Evolutionary conservation across 139 green algal species (phyloP), one percentile per base, ranked within the genome.

Genomic region (Coccomyxa sp.): DNA sequence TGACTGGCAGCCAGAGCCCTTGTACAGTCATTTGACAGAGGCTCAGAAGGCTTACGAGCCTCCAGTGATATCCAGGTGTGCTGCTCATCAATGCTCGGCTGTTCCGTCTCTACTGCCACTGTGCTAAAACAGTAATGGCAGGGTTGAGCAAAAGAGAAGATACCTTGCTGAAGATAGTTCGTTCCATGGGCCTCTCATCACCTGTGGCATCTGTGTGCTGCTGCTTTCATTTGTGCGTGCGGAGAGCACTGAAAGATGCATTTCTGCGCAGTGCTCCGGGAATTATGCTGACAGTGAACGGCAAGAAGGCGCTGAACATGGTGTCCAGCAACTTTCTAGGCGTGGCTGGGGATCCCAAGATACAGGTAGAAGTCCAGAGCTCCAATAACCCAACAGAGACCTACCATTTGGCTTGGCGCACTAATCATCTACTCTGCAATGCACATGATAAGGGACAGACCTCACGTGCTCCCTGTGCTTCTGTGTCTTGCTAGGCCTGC

Each of bases 1-100:
- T 34, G 95, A 98, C 78, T 98, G 95, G 95, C 29, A 92, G 74
- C 95, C 95, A 7, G 93, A 96, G 85, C 93, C 93, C 0, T 84
- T 98, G 55, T 85, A 84, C 37, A 79, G 50, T 1, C 31, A 68
- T 76, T 80, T 70, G 39, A 85, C 68, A 1, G 82, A 54, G 7
- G 78, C 31, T 75, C 76, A 91, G 55, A 71, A 79, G 14, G 75
- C 85, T 31, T 38, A 70, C 72, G 75, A 91, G n/a, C 82, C 87
- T 12, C 82, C 79, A 0, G 83, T 93, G 22, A 85, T 95, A 24
- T 75, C 79, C 35, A 83, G 83, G 84, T 88, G 58, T 9, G 38
- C 73, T 33, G 2, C 33, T 71, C 64, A 58, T n/a, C n/a, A n/a
- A n/a, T n/a, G n/a, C n/a, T n/a, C n/a, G n/a, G n/a, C n/a, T n/a